Percentiles rank a stretch among this genome's conserved stretches.
phyloP scores from a whole-genome alignment of 345 rosid genomes.

The Citrus mangshanensis region DNA sequence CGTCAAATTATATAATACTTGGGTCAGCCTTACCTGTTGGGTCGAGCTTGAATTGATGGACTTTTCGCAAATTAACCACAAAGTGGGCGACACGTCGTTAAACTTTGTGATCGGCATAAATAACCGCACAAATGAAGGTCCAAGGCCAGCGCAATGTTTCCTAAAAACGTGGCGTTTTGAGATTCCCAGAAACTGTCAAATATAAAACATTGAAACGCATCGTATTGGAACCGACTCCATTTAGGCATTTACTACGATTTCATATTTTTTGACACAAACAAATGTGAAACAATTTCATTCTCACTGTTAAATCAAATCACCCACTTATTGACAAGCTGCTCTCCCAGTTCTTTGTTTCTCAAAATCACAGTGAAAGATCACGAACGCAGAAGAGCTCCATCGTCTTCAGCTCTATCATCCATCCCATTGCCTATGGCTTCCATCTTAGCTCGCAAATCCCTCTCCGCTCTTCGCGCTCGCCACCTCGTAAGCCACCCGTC shows the following conservation, averaged over 20 bases:
- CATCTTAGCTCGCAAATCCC: constrained; percentile 80
- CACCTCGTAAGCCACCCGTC: constrained; percentile 43
- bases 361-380: constrained; percentile 18
- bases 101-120: no score
- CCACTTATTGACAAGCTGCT: not conserved
- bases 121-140: no score
- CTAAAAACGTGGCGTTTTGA: not conserved
- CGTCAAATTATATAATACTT: no score
- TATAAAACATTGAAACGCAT: not conserved
- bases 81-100: no score
- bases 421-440: constrained; percentile 46
- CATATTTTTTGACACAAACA: not conserved
- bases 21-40: no score
- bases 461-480: constrained; percentile 60
- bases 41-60: no score
- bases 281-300: not conserved
- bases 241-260: not conserved
- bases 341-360: not conserved
- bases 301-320: not conserved
- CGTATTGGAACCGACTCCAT: not conserved
- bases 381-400: not conserved
- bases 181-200: not conserved
- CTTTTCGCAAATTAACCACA: no score
- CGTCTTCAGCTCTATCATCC: constrained; percentile 12
- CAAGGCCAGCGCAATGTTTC: no score